Evolutionary conservation across 768 basidiomycete genomes (phyloP).

Genomic region (Pulveroboletus sp.): DNA sequence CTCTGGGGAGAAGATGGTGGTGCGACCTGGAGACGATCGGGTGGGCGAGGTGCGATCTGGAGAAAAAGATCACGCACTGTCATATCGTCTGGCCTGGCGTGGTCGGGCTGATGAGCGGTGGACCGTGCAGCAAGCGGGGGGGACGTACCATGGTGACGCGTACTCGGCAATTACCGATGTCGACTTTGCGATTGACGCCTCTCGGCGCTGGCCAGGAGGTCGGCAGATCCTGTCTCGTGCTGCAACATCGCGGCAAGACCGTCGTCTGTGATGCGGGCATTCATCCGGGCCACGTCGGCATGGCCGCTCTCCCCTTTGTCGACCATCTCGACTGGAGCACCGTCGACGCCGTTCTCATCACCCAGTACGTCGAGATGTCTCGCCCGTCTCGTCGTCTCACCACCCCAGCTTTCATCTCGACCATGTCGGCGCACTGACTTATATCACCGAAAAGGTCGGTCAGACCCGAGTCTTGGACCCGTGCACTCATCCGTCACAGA

Average conservation of each 20-base stretch:
- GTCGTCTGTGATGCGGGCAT: constrained; percentile 96
- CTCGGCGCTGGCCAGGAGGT: constrained; percentile 98
- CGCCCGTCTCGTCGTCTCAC: not conserved
- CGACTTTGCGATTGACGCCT: constrained; percentile 72
- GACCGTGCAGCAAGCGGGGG: not conserved
- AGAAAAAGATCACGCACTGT: constrained; percentile 59
- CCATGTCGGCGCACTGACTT: constrained; percentile 94
- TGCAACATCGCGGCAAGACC: constrained; percentile 90
- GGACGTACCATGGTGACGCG: constrained; percentile 44
- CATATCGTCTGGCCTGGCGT: constrained; percentile 83
- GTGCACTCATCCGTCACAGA: constrained; percentile 47
- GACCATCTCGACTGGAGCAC: constrained; percentile 99
- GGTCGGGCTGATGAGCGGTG: not conserved
- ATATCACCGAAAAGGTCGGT: constrained; percentile 91
- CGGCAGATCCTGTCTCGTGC: constrained; percentile 92
- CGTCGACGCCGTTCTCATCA: constrained; percentile 94
- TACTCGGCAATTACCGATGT: constrained; percentile 9
- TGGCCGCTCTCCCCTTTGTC: constrained; percentile 93
- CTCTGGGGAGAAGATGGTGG: constrained; percentile 99
- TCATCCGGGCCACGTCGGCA: constrained; percentile 94
- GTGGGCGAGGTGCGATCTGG: constrained; percentile 15
- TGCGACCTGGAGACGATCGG: constrained; percentile 60
- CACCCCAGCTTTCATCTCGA: constrained; percentile 86
- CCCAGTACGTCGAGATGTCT: constrained; percentile 65
- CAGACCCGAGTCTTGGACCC: not conserved